phyloP scores from a whole-genome alignment of 2,329 filamentous ascomycete species.

The Epichloe sp. region DNA sequence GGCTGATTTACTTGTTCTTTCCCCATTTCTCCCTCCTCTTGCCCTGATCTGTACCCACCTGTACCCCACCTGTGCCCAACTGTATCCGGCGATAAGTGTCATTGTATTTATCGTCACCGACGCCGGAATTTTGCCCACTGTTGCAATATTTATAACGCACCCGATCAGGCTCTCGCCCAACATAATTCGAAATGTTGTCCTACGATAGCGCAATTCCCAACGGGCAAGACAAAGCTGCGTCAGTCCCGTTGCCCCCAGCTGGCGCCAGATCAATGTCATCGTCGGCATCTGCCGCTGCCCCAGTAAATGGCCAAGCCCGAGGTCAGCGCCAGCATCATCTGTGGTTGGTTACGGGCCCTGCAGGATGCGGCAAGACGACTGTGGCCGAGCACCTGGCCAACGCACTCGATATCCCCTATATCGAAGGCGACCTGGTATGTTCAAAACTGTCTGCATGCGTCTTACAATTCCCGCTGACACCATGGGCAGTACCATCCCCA shows the following conservation, averaged over 20 bases:
- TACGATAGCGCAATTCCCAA: conserved; percentile 1
- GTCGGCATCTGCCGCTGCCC: conserved; percentile 17
- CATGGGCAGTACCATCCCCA: conserved; percentile 52
- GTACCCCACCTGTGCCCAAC: too few species aligned
- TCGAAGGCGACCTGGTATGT: conserved; percentile 65
- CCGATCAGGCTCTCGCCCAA: too few species aligned
- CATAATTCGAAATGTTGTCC: conserved; percentile 1
- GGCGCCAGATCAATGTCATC: conserved; percentile 6
- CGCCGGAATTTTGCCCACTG: too few species aligned
- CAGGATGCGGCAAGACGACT: conserved; percentile 69
- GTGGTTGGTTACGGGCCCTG: conserved; percentile 68
- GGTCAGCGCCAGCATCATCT: conserved; percentile 49
- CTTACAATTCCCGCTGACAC: neutral
- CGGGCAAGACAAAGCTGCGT: conserved; percentile 1
- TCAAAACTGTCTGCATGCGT: neutral
- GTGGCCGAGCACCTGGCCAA: conserved; percentile 53
- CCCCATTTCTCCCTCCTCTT: too few species aligned
- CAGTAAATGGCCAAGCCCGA: conserved; percentile 10
- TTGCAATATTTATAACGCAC: too few species aligned
- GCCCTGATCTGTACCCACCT: too few species aligned
- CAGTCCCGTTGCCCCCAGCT: neutral
- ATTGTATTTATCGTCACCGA: too few species aligned
- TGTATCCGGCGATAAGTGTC: too few species aligned
- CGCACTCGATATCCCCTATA: conserved; percentile 52
- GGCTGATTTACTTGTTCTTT: too few species aligned